Evolutionary conservation across 257 asterid genomes (phyloP), one percentile per base, ranked within the genome.

Genomic region (Gentiana straminea): DNA sequence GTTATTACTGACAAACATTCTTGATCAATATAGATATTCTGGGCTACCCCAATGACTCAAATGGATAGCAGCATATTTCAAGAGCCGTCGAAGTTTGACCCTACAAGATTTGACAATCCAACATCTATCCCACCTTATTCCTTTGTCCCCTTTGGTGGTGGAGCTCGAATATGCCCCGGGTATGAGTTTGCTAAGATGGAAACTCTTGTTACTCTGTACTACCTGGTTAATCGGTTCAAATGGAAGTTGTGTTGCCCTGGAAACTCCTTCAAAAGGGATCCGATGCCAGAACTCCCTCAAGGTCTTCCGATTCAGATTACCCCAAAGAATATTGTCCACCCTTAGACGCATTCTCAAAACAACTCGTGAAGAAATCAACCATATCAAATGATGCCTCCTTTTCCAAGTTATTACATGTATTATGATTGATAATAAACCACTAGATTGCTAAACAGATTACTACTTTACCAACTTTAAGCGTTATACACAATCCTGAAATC

Each of bases 131-230:
- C 84, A 15, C 81, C 89, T 53, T 79, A 81, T 68, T 47, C 69
- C 60, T 76, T 66, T 75, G 36, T 81, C 33, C 82, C 86, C 24
- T 81, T 78, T 4, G 86, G 94, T 60, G 94, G 79, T 33, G 94
- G 89, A 13, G 44, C 74, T 51, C 83, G 86, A 9, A 84, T 70
- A 13, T 84, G 94, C 62, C 89, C 89, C 2, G 94, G 89, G 45
- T 76, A 81, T 5, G 89, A 84, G 70, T 81, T 78, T 13, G 89
- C 86, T 8, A 72, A 72, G 79, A 58, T 84, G 4, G 86, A 80
- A 55, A 81, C 77, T 1, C 55, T 81, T 2, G 70, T 76, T 35
- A 59, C 81, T 1, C 54, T 81, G 53, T 86, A 75, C 66, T 71
- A 68, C 34, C 62, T 83, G 34, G 77, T 81, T 33, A 74, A 75